A percentile compares a stretch with the other conserved stretches of the same genome.
phyloP scores from a whole-genome alignment of 768 basidiomycete species.

The Mycena crocata region DNA sequence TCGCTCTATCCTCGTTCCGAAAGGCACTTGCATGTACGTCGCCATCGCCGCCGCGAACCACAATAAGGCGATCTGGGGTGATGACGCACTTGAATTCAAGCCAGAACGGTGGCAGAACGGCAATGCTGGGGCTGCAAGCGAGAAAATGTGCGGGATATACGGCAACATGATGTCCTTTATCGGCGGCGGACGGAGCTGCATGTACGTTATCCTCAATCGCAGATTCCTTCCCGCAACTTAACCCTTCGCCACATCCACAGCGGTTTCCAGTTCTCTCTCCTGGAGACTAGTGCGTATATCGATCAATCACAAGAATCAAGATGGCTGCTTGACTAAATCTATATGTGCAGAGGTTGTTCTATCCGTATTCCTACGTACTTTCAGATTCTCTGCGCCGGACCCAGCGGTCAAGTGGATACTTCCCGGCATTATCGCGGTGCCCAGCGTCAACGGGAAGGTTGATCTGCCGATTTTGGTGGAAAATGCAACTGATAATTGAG shows the following conservation, averaged over 20 bases:
- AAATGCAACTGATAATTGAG: too few species aligned
- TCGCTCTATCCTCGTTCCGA: not conserved
- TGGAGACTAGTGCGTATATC: not conserved
- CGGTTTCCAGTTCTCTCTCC: constrained; percentile 2
- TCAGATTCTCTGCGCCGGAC: not conserved
- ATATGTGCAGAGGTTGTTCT: not conserved
- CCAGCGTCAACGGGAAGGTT: not conserved
- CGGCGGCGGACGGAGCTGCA: constrained; percentile 7
- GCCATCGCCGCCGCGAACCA: constrained; percentile 4
- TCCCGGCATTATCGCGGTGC: not conserved
- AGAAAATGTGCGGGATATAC: constrained; percentile 6
- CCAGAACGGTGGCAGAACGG: constrained; percentile 41
- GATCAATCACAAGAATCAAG: too few species aligned
- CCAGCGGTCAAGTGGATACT: not conserved
- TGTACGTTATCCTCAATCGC: not conserved
- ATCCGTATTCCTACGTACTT: not conserved
- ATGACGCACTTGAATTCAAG: constrained; percentile 9
- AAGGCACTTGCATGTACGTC: not conserved
- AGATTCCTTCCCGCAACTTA: not conserved
- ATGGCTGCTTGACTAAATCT: not conserved
- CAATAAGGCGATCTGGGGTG: not conserved
- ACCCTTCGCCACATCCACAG: not conserved
- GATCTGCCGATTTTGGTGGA: not conserved
- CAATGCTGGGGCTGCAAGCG: not conserved
- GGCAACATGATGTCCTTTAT: constrained; percentile 21